These are phyloP conservation scores for Ricinus communis DNA, from an alignment of 345 rosid species.

Conservation along the genomic window DNA sequence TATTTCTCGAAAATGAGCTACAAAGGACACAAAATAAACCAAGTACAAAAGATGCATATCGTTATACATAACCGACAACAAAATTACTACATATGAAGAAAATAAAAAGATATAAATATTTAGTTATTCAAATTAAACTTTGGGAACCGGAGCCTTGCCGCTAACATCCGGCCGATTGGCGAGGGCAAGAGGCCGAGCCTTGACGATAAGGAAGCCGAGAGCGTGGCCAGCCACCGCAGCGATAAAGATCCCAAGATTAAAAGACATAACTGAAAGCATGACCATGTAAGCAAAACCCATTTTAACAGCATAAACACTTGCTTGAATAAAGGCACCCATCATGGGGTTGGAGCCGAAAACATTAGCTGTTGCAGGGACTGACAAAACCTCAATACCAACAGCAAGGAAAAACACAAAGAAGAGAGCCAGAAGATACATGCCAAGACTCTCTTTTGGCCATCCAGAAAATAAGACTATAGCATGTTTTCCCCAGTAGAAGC, in stretches of 20 bases:
- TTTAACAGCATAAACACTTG: slow-evolving; percentile 24
- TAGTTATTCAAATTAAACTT: slow-evolving; percentile 24
- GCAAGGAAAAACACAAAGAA: slow-evolving; percentile 16
- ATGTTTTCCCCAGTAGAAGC: slow-evolving; percentile 45
- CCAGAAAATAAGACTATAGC: slow-evolving; percentile 39
- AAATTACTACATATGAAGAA: not conserved
- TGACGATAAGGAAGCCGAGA: slow-evolving; percentile 33
- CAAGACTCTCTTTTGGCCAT: slow-evolving; percentile 39
- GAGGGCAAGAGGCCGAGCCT: slow-evolving; percentile 27
- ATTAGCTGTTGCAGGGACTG: not conserved
- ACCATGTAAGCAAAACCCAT: slow-evolving; percentile 45
- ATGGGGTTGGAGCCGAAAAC: not conserved
- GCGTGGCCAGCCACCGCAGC: slow-evolving; percentile 43
- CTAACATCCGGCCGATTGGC: not conserved
- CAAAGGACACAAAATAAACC: too few relatives aligned
- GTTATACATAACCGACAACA: not conserved
- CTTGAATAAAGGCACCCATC: slow-evolving; percentile 11
- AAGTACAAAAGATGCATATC: not conserved
- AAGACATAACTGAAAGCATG: slow-evolving; percentile 52
- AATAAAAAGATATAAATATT: not conserved
- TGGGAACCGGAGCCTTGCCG: not conserved
- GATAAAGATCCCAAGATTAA: slow-evolving; percentile 43
- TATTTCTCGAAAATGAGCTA: too few relatives aligned
- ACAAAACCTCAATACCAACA: slow-evolving; percentile 10
- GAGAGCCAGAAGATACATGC: slow-evolving; percentile 30